Percentiles rank a stretch among this genome's conserved stretches.
Evolutionary conservation across 495 filamentous ascomycete genomes (phyloP).

Genomic region (Lasiosphaeris hirsuta): DNA sequence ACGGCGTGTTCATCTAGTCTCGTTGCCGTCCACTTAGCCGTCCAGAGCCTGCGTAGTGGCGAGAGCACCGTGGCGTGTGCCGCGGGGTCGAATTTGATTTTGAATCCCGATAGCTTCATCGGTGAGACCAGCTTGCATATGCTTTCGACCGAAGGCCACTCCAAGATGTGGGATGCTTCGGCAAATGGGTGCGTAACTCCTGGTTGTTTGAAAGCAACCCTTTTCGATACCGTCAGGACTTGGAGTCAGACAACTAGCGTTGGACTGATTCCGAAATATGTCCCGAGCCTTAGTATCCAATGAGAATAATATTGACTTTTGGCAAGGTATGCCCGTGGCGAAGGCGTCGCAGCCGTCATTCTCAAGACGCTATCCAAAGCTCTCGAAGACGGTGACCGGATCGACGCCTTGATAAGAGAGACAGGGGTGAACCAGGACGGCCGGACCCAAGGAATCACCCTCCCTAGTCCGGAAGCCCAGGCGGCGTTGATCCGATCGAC

Average conservation of each 20-base stretch:
- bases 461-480: slow-evolving; percentile 50
- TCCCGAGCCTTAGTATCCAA: no score
- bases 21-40: slow-evolving; percentile 50
- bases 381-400: slow-evolving; percentile 46
- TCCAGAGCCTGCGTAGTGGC: slow-evolving; percentile 44
- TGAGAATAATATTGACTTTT: no score
- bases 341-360: slow-evolving; percentile 51
- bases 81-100: slow-evolving; percentile 49
- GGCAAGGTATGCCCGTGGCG: slow-evolving; percentile 57
- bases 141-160: slow-evolving; percentile 39
- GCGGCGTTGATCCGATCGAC: slow-evolving; percentile 44
- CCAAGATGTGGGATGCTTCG: slow-evolving; percentile 52
- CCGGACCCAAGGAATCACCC: slow-evolving; percentile 46
- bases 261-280: no score
- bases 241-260: no score
- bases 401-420: slow-evolving; percentile 57
- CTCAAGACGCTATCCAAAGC: slow-evolving; percentile 55
- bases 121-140: slow-evolving; percentile 30
- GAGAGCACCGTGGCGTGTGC: slow-evolving; percentile 41
- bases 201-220: no score
- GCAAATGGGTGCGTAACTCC: slow-evolving; percentile 69
- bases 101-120: slow-evolving; percentile 39
- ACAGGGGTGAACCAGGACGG: slow-evolving; percentile 55
- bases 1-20: slow-evolving; percentile 57
- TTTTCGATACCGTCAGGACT: no score